phyloP scores from a whole-genome alignment of 306 rosid species.

The Casuarina cunninghamiana region DNA sequence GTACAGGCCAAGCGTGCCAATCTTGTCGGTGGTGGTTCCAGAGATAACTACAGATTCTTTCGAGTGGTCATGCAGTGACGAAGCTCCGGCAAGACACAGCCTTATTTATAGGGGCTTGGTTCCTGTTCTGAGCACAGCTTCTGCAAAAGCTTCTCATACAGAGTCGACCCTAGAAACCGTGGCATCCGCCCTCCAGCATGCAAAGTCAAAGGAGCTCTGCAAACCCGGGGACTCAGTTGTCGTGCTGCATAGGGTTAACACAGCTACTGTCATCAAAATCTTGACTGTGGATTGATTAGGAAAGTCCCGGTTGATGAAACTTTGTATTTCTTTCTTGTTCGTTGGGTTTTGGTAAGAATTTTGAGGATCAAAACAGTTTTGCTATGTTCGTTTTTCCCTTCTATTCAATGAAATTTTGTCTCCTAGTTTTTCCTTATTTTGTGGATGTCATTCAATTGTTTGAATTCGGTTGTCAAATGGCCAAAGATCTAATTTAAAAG shows the following conservation, averaged over 20 bases:
- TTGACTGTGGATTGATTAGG: not conserved
- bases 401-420: no score
- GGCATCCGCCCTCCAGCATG: slow-evolving; percentile 18
- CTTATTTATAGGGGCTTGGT: slow-evolving; percentile 25
- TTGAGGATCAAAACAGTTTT: not conserved
- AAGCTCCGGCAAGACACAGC: slow-evolving; percentile 24
- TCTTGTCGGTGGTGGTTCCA: slow-evolving; percentile 52
- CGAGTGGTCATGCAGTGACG: slow-evolving; percentile 35
- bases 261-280: slow-evolving; percentile 5
- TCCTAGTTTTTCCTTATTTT: not conserved
- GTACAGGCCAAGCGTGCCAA: slow-evolving; percentile 61
- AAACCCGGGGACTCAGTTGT: slow-evolving; percentile 20
- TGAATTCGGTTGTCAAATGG: no score
- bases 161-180: slow-evolving; percentile 22
- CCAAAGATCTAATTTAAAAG: no score
- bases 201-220: slow-evolving; percentile 1
- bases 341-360: not conserved
- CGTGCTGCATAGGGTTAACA: slow-evolving; percentile 15
- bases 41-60: slow-evolving; percentile 41
- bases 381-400: no score
- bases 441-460: not conserved
- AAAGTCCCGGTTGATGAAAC: no score
- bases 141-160: slow-evolving; percentile 12
- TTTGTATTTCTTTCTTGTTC: not conserved
- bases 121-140: slow-evolving; percentile 19